Percentiles rank a stretch among this genome's conserved stretches.
Conservation (phyloP, 2,329 filamentous ascomycete genomes). For the Arthroderma uncinatum region DNA sequence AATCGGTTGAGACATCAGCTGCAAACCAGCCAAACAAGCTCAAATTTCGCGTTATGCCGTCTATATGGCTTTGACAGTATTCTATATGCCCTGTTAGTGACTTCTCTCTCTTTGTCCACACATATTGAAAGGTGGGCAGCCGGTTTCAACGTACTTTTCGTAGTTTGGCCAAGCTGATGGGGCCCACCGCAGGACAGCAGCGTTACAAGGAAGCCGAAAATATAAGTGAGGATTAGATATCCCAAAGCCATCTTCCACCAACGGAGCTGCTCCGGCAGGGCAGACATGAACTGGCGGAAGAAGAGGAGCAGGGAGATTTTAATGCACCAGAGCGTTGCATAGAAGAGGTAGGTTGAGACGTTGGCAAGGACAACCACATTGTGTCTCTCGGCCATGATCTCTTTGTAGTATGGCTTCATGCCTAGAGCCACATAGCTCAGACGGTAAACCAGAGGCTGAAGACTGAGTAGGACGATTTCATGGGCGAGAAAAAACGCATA, state of each 20-base stretch:
- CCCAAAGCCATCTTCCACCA: slow-evolving; percentile 6
- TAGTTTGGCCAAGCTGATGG: neutral
- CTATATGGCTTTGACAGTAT: slow-evolving; percentile 1
- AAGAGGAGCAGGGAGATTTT: slow-evolving; percentile 13
- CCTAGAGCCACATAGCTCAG: slow-evolving; percentile 5
- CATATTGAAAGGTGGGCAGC: too few relatives aligned
- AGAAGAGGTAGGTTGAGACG: slow-evolving; percentile 5
- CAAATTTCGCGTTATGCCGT: slow-evolving; percentile 10
- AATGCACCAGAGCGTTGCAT: slow-evolving; percentile 4
- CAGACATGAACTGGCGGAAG: slow-evolving; percentile 11
- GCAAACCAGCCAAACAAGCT: slow-evolving; percentile 9
- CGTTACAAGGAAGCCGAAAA: slow-evolving; percentile 7
- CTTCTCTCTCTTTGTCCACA: neutral
- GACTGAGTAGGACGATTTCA: slow-evolving; percentile 2
- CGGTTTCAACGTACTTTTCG: neutral
- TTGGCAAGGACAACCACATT: slow-evolving; percentile 1
- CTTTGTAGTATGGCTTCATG: neutral
- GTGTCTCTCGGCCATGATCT: slow-evolving; percentile 1
- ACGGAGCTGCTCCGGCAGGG: slow-evolving; percentile 6
- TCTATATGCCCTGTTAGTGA: neutral
- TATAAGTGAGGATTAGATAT: slow-evolving; percentile 6
- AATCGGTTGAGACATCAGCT: slow-evolving; percentile 19
- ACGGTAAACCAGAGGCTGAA: slow-evolving; percentile 7
- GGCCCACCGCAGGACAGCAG: slow-evolving; percentile 10
- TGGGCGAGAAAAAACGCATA: slow-evolving; percentile 7